These are phyloP conservation scores for Aspergillus cavernicola DNA, from an alignment of 495 filamentous ascomycete species.

Conservation along the genomic window DNA sequence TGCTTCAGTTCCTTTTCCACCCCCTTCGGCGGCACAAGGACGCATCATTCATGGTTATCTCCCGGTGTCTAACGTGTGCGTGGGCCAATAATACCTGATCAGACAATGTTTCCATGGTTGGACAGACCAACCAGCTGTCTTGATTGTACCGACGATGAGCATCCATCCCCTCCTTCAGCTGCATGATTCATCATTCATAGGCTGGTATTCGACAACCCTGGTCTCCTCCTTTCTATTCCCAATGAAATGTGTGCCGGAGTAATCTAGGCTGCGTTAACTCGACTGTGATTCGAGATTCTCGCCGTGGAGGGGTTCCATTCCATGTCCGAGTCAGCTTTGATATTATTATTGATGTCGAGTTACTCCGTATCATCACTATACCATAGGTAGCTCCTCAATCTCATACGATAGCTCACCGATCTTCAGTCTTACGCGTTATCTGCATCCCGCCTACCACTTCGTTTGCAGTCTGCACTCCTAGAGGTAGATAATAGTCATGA, in stretches of 20 bases:
- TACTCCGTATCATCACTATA: background rate
- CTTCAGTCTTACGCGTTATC: background rate
- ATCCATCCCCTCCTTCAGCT: background rate
- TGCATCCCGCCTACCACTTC: background rate
- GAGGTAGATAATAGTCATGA: too few species aligned
- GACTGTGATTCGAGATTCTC: background rate
- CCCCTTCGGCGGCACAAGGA: conserved; percentile 8
- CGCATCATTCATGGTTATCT: conserved; percentile 6
- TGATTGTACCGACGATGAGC: background rate
- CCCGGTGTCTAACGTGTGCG: conserved; percentile 5
- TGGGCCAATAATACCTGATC: conserved; percentile 15
- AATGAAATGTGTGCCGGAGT: background rate
- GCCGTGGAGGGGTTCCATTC: background rate
- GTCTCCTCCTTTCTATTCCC: too few species aligned
- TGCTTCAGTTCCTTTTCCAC: background rate
- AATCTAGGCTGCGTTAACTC: background rate
- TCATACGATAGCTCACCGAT: background rate
- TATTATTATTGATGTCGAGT: background rate
- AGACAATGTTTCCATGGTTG: conserved; percentile 11
- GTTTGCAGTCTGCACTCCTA: too few species aligned
- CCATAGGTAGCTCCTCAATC: too few species aligned
- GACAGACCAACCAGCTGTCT: conserved; percentile 4
- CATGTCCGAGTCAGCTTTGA: background rate
- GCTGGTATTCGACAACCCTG: background rate
- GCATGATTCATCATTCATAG: background rate